Evolutionary conservation across 164 flowering plant genomes (phyloP).

Genomic region (Santalum album): DNA sequence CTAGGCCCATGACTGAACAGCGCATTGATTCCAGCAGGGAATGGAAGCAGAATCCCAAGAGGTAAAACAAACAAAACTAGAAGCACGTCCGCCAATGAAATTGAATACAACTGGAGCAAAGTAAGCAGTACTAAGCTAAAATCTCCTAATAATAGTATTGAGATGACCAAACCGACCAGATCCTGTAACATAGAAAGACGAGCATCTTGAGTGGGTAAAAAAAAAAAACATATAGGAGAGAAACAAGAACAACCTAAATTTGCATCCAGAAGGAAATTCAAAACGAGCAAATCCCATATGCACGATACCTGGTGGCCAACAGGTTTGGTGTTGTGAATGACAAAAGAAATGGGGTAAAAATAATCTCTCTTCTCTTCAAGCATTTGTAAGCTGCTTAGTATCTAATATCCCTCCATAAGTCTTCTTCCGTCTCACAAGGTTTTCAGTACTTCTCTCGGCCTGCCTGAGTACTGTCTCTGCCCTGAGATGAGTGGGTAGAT

Average conservation of each 20-base stretch:
- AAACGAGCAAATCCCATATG: conserved; percentile 27
- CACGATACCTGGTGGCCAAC: conserved; percentile 89
- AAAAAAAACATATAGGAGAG: conserved; percentile 52
- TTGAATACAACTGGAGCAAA: conserved; percentile 82
- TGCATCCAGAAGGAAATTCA: too few relatives aligned
- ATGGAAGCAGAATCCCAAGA: conserved; percentile 71
- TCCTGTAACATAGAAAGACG: conserved; percentile 52
- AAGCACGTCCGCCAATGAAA: conserved; percentile 55
- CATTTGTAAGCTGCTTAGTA: conserved; percentile 38
- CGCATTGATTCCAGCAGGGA: conserved; percentile 94
- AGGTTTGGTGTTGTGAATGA: conserved; percentile 84
- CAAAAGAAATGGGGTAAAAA: conserved; percentile 57
- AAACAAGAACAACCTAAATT: too few relatives aligned
- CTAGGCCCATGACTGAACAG: conserved; percentile 85
- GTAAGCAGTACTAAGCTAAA: conserved; percentile 79
- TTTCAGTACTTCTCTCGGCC: conserved; percentile 3
- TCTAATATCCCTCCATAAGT: conserved; percentile 39
- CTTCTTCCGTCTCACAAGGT: background rate
- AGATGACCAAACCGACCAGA: conserved; percentile 86
- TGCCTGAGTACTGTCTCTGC: conserved; percentile 16
- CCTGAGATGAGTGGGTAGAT: conserved; percentile 11
- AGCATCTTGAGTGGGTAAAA: conserved; percentile 65
- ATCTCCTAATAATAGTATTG: conserved; percentile 77
- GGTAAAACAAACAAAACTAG: conserved; percentile 71
- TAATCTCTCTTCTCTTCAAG: conserved; percentile 72